Base-by-base conservation (phyloP, 495 filamentous ascomycete genomes). In the Letharia columbiana region DNA sequence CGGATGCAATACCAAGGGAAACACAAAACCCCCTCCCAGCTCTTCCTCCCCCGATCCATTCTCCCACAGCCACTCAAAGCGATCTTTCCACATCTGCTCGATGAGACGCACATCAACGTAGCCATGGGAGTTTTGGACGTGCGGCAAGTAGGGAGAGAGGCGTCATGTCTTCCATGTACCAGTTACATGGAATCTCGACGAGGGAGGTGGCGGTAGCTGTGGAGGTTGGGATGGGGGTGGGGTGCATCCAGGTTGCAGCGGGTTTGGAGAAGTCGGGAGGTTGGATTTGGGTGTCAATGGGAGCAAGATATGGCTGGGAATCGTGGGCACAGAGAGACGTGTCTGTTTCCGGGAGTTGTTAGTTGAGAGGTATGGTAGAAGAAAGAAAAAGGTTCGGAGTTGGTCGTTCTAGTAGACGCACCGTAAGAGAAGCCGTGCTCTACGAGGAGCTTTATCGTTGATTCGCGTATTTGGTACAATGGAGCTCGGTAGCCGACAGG, bases 111-210 rank as follows among this genome's bases (percentile, higher is more conserved):
- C 76, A 66, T 82, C 79, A 1, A 83, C 80, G 67, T 83, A 85
- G 0, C 83, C 82, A 20, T 81, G 78, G 4, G 77, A 79, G 67
- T 84, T 84, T n/a, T 70, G 70, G 6, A 71, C 73, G 50, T 82
- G 77, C 0, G 82, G 82, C 15, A 78, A 79, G 68, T 74, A 85
- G 42, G 42, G 82, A 81, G 74, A 84, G 71, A 1, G 82, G 81
- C 7, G 82, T 85, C 78, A 82, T 82, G 66, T 85, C 83, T 66
- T 86, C 83, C 72, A 77, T 77, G 69, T 86, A 83, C 75, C 79
- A 84, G 69, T 82, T 83, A 40, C 77, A 79, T 0, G 83, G 83
- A 28, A 85, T 75, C 63, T 82, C 81, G 56, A 85, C 79, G 1
- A 86, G 70, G 1, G 71, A 71, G 70, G 76, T 68, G 69, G 6